Evolutionary conservation across 345 rosid species (phyloP).

Genomic region (Orychophragmus violaceus): DNA sequence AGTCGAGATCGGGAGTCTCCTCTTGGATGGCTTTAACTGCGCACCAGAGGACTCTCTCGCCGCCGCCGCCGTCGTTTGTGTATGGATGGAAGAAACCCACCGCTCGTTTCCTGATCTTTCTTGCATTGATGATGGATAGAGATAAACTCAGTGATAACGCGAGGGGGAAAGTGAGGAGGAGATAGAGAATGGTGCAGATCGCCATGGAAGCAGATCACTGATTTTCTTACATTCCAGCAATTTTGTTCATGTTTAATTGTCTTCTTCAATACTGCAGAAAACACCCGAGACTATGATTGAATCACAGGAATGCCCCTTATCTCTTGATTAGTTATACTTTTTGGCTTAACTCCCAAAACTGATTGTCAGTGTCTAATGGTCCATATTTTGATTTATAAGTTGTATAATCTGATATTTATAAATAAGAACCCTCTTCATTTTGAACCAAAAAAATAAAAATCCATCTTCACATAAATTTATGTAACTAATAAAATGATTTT

Average conservation of each 20-base stretch:
- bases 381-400: too few relatives aligned
- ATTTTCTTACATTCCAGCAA: not conserved
- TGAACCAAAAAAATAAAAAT: too few relatives aligned
- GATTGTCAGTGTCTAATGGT: too few relatives aligned
- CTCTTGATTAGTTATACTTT: too few relatives aligned
- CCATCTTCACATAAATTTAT: too few relatives aligned
- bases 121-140: constrained; percentile 32
- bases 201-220: constrained; percentile 36
- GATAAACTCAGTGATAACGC: constrained; percentile 33
- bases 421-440: too few relatives aligned
- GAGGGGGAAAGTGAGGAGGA: constrained; percentile 30
- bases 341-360: too few relatives aligned
- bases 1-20: constrained; percentile 53
- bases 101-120: constrained; percentile 38
- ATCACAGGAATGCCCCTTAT: not conserved
- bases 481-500: too few relatives aligned
- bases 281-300: not conserved
- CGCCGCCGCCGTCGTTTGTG: constrained; percentile 96
- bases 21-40: constrained; percentile 88
- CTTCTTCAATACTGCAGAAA: constrained; percentile 1
- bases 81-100: constrained; percentile 90
- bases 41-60: constrained; percentile 95
- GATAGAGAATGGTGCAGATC: constrained; percentile 28
- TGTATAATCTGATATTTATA: too few relatives aligned
- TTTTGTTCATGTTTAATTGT: not conserved